Evolutionary conservation across 176 grass and related monocot genomes (phyloP), one percentile per base, ranked within the genome.

Genomic region (Ensete glaucum): DNA sequence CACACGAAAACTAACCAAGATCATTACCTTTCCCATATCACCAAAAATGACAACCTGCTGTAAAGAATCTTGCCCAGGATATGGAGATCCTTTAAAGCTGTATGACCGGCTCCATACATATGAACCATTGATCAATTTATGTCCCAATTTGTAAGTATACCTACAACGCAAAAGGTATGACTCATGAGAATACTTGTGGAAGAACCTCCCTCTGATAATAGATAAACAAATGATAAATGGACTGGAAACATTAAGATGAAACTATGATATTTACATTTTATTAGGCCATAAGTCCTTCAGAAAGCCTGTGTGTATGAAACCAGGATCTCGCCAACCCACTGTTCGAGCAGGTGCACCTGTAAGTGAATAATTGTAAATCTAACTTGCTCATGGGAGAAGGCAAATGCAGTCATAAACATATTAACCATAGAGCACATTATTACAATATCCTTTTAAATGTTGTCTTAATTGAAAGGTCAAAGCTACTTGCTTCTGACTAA

Each of bases 301-400:
- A 70, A 97, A 91, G 50, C 94, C 85, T 67, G 90, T 98, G 67
- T 97, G 90, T 78, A 93, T 89, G 74, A 88, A 93, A 82, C 94
- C 88, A 71, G 88, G 94, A 84, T 98, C 80, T 24, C 90, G 84
- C 94, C 94, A 98, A 17, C 94, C 88, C 79, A 91, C 88, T 65
- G 90, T 93, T 63, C 88, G 81, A 76, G 94, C 88, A 87, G 90
- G 90, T 78, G 90, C 60, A 76, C 87, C 93, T 96, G 82, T 24
- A 78, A 81, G 52, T 73, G 17, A 16, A 52, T 1, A 3, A 12
- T 67, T 67, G 64, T 12, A 67, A 27, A 67, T 12, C 20, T 27
- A 14, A 29, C 26, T 29, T 29, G 19, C 11, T 29, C 20, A 9
- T 16, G 22, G 64, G 26, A 67, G 64, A 16, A 67, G 22, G 15